These are phyloP conservation scores for Trametes villosa DNA, from an alignment of 768 basidiomycete species.

Conservation along the genomic window DNA sequence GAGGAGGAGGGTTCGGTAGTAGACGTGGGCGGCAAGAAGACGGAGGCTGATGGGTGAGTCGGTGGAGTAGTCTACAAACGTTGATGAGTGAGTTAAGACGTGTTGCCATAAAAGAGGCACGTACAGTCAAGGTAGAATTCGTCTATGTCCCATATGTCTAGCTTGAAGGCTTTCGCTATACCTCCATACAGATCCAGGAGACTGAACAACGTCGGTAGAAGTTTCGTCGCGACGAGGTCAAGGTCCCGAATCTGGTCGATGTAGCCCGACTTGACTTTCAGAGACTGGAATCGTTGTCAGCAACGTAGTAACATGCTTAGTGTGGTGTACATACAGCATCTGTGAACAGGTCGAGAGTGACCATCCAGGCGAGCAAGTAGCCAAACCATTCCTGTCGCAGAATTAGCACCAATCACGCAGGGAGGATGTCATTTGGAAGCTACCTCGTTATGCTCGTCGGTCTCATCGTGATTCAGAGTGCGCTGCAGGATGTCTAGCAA, in stretches of 20 bases:
- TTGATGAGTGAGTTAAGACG: neutral
- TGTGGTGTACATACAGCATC: slow-evolving; percentile 74
- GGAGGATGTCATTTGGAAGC: neutral
- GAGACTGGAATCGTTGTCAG: slow-evolving; percentile 56
- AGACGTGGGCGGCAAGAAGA: slow-evolving; percentile 84
- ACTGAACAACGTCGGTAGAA: slow-evolving; percentile 75
- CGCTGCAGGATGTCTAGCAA: slow-evolving; percentile 65
- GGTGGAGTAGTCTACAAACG: slow-evolving; percentile 57
- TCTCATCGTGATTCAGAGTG: slow-evolving; percentile 46
- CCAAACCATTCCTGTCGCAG: slow-evolving; percentile 53
- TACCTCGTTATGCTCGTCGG: slow-evolving; percentile 45
- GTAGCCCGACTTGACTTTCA: slow-evolving; percentile 84
- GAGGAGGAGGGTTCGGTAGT: slow-evolving; percentile 82
- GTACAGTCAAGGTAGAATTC: slow-evolving; percentile 78
- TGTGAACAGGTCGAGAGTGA: slow-evolving; percentile 81
- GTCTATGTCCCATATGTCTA: slow-evolving; percentile 86
- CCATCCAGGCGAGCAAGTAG: slow-evolving; percentile 86
- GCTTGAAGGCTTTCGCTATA: slow-evolving; percentile 68
- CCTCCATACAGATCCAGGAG: slow-evolving; percentile 71
- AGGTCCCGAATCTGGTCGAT: slow-evolving; percentile 81
- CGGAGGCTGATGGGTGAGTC: slow-evolving; percentile 54
- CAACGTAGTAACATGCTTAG: neutral
- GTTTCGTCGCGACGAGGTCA: slow-evolving; percentile 60
- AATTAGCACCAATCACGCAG: neutral
- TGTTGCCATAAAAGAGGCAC: slow-evolving; percentile 27